These are phyloP conservation scores for Clavaria fumosa DNA, from an alignment of 768 basidiomycete genomes.

Conservation along the genomic window DNA sequence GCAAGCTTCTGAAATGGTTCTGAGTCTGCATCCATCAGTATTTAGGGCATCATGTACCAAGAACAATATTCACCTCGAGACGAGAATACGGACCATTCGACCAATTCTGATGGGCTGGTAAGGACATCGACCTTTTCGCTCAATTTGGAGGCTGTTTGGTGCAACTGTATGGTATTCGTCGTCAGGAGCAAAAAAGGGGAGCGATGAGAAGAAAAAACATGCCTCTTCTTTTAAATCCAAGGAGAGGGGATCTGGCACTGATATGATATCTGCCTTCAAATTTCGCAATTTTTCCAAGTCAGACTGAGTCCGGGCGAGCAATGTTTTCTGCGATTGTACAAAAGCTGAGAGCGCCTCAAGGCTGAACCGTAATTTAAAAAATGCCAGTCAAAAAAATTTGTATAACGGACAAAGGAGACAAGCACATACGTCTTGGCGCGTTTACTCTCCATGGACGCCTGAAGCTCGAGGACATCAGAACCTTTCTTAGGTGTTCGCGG, in stretches of 20 bases:
- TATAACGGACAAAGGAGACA: not conserved
- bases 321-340: constrained; percentile 40
- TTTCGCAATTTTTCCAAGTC: constrained; percentile 44
- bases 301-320: constrained; percentile 43
- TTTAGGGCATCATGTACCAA: not conserved
- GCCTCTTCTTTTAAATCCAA: constrained; percentile 23
- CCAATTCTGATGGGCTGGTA: constrained; percentile 28
- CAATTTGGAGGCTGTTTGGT: constrained; percentile 19
- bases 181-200: not conserved
- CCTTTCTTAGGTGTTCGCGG: too few species aligned
- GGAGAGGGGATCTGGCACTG: constrained; percentile 20
- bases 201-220: constrained; percentile 5
- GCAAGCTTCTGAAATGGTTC: constrained; percentile 35
- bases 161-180: constrained; percentile 11
- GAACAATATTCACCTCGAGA: constrained; percentile 30
- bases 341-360: constrained; percentile 53
- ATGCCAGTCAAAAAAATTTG: constrained; percentile 2
- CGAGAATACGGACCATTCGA: constrained; percentile 51
- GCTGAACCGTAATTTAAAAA: constrained; percentile 24
- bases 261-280: constrained; percentile 26
- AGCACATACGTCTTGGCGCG: constrained; percentile 25
- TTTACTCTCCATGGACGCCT: constrained; percentile 21
- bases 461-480: too few species aligned
- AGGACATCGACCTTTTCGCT: constrained; percentile 31
- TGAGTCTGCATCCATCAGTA: constrained; percentile 28